Evolutionary conservation across 306 rosid species (phyloP), one percentile per base, ranked within the genome.

Genomic region (Crotalaria pallida): DNA sequence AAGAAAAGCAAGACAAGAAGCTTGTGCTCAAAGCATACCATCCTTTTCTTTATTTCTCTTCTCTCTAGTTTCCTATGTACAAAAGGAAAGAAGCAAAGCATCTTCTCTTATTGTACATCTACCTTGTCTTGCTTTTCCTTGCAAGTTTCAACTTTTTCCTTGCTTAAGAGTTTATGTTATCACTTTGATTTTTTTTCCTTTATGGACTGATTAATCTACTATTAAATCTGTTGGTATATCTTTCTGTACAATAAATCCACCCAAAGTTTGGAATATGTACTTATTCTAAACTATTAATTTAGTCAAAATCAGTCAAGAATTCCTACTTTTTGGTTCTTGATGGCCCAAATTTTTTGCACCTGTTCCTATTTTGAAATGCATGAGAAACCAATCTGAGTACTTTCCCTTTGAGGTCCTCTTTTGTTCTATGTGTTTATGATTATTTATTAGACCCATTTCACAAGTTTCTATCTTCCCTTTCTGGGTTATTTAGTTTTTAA

Each of bases 31-130:
- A 92, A 92, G 90, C 96, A 66, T 45, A 45, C 73, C 21, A 38
- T 63, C 59, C 60, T 61, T 48, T n/a, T n/a, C n/a, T 59, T 29
- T 29, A 23, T 47, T 16, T 31, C 57, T 56, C 53, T 41, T 45
- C 47, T 55, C 72, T 65, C 50, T 81, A 31, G 36, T 73, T 80
- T 81, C 55, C 71, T 31, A 47, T 64, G 48, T 73, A 65, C 79
- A 79, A 85, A 82, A 77, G 73, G 82, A 83, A 75, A 80, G 69
- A 90, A 88, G 90, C 79, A 88, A 88, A 79, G 92, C 91, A 87
- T 88, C 88, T 79, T 61, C 55, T 53, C 73, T 62, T 67, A 65
- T 75, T 69, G 7, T 77, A 79, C 51, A 58, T 49, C 76, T 68
- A 77, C 72, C 67, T 65, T 72, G 19, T 60, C 57, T 87, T 88